These are phyloP conservation scores for Tolypocladium tropicale DNA, from an alignment of 2,329 filamentous ascomycete genomes.

Conservation along the genomic window DNA sequence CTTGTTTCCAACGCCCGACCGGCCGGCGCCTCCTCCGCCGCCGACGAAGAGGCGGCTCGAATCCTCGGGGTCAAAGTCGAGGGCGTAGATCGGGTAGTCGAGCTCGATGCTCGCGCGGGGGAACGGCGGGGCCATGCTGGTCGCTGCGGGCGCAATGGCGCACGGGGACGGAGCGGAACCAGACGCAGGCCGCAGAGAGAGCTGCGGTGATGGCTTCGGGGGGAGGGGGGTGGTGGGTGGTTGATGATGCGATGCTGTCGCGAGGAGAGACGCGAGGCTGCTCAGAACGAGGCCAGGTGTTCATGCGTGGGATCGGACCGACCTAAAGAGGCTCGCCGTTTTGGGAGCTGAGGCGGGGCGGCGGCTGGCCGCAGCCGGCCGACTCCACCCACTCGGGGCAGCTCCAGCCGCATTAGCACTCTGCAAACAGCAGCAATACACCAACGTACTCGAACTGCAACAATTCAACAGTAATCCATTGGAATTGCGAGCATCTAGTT, in stretches of 20 bases:
- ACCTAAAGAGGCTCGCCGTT: not conserved
- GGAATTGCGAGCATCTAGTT: too few species aligned
- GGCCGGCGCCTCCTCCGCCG: constrained; percentile 76
- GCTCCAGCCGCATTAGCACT: not conserved
- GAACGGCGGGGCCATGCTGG: constrained; percentile 28
- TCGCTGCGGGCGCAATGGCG: not conserved
- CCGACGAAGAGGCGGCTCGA: constrained; percentile 68
- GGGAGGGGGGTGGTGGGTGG: not conserved
- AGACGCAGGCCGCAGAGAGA: not conserved
- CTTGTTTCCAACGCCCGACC: constrained; percentile 76
- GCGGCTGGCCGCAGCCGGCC: not conserved
- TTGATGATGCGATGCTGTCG: not conserved
- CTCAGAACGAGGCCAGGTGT: not conserved
- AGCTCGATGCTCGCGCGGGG: constrained; percentile 53
- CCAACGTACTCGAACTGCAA: too few species aligned
- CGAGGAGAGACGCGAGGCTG: not conserved
- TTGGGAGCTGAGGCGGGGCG: not conserved
- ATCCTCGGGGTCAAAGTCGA: constrained; percentile 79
- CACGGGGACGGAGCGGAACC: not conserved
- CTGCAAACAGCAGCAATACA: not conserved
- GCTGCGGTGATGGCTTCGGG: not conserved
- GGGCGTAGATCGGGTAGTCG: constrained; percentile 75
- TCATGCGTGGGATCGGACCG: not conserved
- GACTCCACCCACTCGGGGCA: not conserved
- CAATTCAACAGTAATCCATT: too few species aligned